Conservation (phyloP, 768 basidiomycete species). For the Suillus paluster region DNA sequence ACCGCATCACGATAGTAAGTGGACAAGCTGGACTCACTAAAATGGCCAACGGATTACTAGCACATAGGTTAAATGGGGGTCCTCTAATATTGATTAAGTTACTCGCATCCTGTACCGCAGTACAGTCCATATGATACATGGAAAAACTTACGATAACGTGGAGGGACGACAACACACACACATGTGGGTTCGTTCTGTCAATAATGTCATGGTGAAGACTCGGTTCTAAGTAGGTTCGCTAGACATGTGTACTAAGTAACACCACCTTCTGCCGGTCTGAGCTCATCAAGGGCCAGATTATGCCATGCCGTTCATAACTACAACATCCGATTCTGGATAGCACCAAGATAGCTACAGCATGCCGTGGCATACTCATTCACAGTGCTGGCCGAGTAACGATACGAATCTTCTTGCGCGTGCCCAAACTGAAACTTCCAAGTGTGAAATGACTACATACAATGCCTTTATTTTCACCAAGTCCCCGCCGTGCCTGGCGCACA, state of each 20-base stretch:
- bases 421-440: neutral
- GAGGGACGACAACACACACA: neutral
- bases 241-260: neutral
- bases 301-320: neutral
- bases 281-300: neutral
- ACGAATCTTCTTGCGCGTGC: conserved; percentile 2
- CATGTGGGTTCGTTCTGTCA: neutral
- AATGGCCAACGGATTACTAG: neutral
- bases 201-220: neutral
- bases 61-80: neutral
- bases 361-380: neutral
- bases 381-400: conserved; percentile 4
- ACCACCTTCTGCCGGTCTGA: neutral
- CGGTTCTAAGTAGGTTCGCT: neutral
- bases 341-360: conserved; percentile 1
- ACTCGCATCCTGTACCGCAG: neutral
- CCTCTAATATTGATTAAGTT: neutral
- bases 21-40: neutral
- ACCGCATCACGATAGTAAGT: neutral
- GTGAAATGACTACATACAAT: neutral
- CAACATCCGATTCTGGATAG: conserved; percentile 5
- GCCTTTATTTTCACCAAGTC: neutral
- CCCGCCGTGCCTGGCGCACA: conserved; percentile 1
- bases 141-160: neutral
- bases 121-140: neutral